A percentile compares a stretch with the other conserved stretches of the same genome.
These are phyloP conservation scores for Leccinum fibrillosum DNA, from an alignment of 768 basidiomycete genomes.

Conservation along the genomic window DNA sequence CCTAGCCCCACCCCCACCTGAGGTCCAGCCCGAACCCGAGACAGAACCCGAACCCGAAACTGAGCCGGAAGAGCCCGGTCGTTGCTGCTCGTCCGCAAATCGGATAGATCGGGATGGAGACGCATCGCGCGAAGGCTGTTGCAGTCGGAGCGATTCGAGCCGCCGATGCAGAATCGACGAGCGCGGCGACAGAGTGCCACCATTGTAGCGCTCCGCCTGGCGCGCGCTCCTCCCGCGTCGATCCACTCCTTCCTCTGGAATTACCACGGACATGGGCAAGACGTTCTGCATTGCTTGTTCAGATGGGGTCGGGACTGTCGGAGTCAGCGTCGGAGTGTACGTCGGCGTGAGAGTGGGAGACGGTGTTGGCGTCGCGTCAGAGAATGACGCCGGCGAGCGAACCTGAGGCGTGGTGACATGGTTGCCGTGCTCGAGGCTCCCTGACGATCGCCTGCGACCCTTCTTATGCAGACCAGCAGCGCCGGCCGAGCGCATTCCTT, in stretches of 20 bases:
- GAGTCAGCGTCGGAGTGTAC: neutral
- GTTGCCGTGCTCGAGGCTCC: neutral
- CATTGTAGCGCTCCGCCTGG: conserved; percentile 11
- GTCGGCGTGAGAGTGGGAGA: neutral
- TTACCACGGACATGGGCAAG: neutral
- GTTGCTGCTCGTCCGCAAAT: conserved; percentile 38
- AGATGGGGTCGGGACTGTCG: neutral
- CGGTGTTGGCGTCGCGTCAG: neutral
- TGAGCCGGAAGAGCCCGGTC: conserved; percentile 6
- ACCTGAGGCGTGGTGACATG: neutral
- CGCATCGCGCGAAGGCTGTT: conserved; percentile 33
- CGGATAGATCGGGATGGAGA: conserved; percentile 49
- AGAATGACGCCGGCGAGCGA: neutral
- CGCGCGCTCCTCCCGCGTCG: conserved; percentile 23
- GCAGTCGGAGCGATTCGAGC: conserved; percentile 26
- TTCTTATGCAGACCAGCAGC: conserved; percentile 5
- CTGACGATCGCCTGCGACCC: conserved; percentile 12
- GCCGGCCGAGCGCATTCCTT: conserved; percentile 10
- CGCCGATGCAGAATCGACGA: conserved; percentile 28
- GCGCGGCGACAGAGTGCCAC: conserved; percentile 12
- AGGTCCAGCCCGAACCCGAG: neutral
- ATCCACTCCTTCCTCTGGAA: neutral
- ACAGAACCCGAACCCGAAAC: neutral
- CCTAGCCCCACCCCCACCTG: neutral
- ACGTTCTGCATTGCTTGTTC: conserved; percentile 6